Evolutionary conservation across 257 asterid species (phyloP).

Genomic region (Thymus quinquecostatus): DNA sequence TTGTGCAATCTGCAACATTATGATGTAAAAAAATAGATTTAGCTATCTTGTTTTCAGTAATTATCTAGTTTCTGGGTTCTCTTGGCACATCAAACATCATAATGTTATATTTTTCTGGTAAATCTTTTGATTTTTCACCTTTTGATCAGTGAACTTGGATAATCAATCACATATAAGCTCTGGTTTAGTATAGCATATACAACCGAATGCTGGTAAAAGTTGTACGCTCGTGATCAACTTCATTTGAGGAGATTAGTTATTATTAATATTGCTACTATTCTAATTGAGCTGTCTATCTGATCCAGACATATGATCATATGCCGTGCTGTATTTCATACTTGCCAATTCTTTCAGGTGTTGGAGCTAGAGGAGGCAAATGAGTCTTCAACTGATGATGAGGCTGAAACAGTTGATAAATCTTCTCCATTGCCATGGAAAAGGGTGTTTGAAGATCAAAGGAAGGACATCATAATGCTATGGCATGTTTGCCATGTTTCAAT

Average conservation of each 20-base stretch:
- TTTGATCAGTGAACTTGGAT: not conserved
- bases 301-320: not conserved
- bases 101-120: not conserved
- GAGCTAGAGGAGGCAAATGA: constrained; percentile 87
- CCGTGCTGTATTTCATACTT: not conserved
- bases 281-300: too few relatives aligned
- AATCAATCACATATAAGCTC: not conserved
- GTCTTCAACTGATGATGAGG: constrained; percentile 56
- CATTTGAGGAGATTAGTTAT: not conserved
- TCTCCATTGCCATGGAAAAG: constrained; percentile 63
- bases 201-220: not conserved
- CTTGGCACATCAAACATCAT: not conserved
- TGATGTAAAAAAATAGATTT: not conserved
- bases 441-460: constrained; percentile 78
- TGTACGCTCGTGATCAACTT: not conserved
- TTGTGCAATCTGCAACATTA: not conserved
- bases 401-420: constrained; percentile 53
- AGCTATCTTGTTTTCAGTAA: not conserved
- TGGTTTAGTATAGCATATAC: not conserved
- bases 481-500: constrained; percentile 92
- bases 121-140: not conserved
- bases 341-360: constrained; percentile 59
- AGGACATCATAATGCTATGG: constrained; percentile 92
- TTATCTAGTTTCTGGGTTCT: not conserved
- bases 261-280: not conserved